Base-by-base conservation (phyloP, 148 eudicot species). In the Silene conica region DNA sequence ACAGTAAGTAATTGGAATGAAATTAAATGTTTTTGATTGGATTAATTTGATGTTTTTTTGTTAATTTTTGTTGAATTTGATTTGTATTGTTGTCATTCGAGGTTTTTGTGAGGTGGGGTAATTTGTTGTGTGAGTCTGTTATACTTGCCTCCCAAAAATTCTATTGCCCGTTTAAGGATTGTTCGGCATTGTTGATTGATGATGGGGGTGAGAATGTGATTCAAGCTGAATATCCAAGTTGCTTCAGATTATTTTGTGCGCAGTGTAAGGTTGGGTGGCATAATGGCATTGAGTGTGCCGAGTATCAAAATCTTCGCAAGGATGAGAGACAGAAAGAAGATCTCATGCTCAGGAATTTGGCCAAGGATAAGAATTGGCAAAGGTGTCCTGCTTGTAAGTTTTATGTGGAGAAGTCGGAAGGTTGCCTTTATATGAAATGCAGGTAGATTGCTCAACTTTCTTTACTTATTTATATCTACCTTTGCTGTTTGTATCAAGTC, bases 251-350 rank as follows among this genome's bases (percentile, higher is more conserved):
- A 76, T 88, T 90, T 46, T 90, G 96, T 70, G 96, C 82, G 0
- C 79, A 80, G 67, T 90, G 96, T 64, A 81, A 71, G 76, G 92
- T 88, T 28, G 77, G 84, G 13, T 90, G 92, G 96, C 96, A 90
- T 70, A 45, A 57, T 3, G 89, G 85, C 19, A 62, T 88, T 8
- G 85, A 21, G 6, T 90, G 96, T 41, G 65, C 59, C 0, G 90
- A 85, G 74, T 88, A 71, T 73, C 84, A 84, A 82, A 83, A 69
- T 10, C 50, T 88, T 65, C 57, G 48, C 16, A 81, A 85, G 80
- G 83, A 83, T 52, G 92, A 88, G 78, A 80, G 88, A 21, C 81
- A 43, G 18, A 75, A 63, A 2, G 96, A 88, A 41, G 96, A 90
- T 81, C 25, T 85, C 15, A 78, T 84, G 88, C 59, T 86, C 72